Conservation (phyloP, 805 yeast species). For the Hanseniaspora guilliermondii region DNA sequence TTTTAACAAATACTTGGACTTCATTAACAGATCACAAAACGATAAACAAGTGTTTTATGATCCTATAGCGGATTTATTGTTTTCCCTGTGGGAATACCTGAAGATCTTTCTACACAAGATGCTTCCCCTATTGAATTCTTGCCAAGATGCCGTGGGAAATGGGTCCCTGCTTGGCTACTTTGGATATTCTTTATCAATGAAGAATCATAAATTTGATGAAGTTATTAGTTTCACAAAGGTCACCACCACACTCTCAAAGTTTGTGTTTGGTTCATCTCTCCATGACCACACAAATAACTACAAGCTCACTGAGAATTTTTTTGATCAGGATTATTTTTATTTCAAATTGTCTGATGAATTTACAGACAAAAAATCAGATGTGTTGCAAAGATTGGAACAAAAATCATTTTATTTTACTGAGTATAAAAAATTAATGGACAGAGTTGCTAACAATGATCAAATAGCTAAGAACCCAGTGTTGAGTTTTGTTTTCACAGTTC, state of each 20-base stretch:
- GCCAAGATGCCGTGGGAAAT: background rate
- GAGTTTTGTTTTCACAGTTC: background rate
- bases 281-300: background rate
- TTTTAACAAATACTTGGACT: background rate
- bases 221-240: background rate
- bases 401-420: background rate
- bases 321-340: background rate
- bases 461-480: background rate
- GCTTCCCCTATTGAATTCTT: background rate
- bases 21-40: background rate
- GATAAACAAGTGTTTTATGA: background rate
- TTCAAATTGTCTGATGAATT: background rate
- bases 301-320: background rate
- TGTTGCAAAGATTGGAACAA: background rate
- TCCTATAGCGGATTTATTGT: conserved; percentile 2
- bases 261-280: background rate
- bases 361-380: background rate
- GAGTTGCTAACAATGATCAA: background rate
- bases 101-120: background rate
- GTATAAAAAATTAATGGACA: background rate
- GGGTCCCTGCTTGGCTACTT: background rate
- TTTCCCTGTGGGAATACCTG: background rate
- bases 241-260: background rate
- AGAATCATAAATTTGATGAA: background rate
- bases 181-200: background rate